A percentile compares a stretch with the other conserved stretches of the same genome.
These are phyloP conservation scores for Plasmodium inui DNA, from an alignment of 169 alveolate species.

Conservation along the genomic window DNA sequence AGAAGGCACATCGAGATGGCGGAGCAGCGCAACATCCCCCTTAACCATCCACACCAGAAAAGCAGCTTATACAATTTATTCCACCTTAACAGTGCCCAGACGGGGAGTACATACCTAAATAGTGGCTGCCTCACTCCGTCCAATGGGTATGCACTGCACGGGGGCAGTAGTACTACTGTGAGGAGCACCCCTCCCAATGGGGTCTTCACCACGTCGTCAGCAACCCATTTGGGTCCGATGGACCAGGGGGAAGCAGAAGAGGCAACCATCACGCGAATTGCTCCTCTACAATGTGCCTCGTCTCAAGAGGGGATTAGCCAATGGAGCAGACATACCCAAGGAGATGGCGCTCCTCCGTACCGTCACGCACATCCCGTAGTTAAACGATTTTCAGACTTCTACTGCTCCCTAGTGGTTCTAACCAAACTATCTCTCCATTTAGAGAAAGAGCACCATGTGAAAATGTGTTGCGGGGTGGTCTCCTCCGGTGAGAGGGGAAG, in stretches of 20 bases:
- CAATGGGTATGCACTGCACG: background rate
- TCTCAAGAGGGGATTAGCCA: background rate
- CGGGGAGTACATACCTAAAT: background rate
- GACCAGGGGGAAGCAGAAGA: background rate
- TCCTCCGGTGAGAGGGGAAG: background rate
- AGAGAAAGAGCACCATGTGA: conserved; percentile 13
- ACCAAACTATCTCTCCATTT: background rate
- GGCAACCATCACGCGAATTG: background rate
- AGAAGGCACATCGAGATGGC: background rate
- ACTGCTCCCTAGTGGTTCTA: conserved; percentile 21
- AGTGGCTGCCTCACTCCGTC: background rate
- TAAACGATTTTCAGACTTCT: conserved; percentile 46
- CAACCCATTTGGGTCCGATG: background rate
- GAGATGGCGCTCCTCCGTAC: background rate
- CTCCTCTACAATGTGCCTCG: background rate
- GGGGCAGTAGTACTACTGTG: background rate
- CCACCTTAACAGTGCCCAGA: background rate
- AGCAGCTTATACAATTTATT: too few species aligned
- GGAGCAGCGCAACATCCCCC: background rate
- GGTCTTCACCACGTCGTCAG: background rate
- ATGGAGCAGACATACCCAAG: background rate
- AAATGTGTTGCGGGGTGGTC: background rate
- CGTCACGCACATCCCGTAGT: conserved; percentile 22
- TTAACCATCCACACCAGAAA: background rate
- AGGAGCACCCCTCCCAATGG: background rate